Evolutionary conservation across 805 yeast genomes (phyloP).

Genomic region (Clavispora asparagi): DNA sequence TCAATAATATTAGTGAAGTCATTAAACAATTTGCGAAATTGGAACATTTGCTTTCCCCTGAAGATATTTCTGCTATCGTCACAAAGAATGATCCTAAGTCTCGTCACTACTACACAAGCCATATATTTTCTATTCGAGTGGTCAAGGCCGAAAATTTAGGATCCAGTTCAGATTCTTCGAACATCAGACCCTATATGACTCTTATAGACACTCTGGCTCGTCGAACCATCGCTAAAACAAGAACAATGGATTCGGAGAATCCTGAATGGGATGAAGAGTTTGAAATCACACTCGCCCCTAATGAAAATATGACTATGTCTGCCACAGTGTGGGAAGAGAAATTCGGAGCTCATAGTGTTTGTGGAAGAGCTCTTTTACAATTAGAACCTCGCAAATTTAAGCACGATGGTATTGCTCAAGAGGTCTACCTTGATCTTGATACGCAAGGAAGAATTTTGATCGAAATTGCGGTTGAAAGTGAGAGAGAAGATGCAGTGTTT

Average conservation of each 20-base stretch:
- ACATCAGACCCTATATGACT: conserved; percentile 59
- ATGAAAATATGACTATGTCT: conserved; percentile 42
- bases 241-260: conserved; percentile 53
- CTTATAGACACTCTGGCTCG: conserved; percentile 52
- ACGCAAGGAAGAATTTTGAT: conserved; percentile 64
- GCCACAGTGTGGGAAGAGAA: conserved; percentile 69
- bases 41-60: conserved; percentile 58
- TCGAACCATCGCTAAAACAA: conserved; percentile 62
- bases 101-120: conserved; percentile 34
- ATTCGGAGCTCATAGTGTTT: conserved; percentile 51
- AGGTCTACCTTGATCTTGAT: conserved; percentile 53
- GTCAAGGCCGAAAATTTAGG: conserved; percentile 59
- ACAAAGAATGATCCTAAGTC: conserved; percentile 27
- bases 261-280: conserved; percentile 90
- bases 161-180: conserved; percentile 17
- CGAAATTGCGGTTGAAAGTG: conserved; percentile 72
- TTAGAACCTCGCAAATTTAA: conserved; percentile 59
- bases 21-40: conserved; percentile 43
- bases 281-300: conserved; percentile 44
- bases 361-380: conserved; percentile 59
- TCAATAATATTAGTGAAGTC: conserved; percentile 60
- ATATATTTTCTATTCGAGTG: conserved; percentile 59
- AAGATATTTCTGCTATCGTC: conserved; percentile 42
- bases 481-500: conserved; percentile 73
- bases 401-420: conserved; percentile 66